Percentiles rank a stretch among this genome's conserved stretches.
phyloP scores from a whole-genome alignment of 2,329 filamentous ascomycete genomes.

The Curvularia sp. region DNA sequence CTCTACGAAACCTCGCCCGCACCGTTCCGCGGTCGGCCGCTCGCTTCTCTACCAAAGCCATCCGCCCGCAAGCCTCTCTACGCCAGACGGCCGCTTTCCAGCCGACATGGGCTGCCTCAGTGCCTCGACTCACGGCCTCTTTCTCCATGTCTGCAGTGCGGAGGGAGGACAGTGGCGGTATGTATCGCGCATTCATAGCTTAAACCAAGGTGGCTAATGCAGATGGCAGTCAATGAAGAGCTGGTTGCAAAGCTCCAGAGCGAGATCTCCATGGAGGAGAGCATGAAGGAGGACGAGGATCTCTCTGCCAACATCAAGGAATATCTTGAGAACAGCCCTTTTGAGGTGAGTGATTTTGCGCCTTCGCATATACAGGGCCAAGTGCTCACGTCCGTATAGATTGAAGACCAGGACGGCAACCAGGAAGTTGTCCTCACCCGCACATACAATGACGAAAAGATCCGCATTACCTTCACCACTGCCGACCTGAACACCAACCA shows the following conservation, averaged over 20 bases:
- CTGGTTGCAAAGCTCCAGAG: conserved; percentile 81
- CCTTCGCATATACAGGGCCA: too few relatives aligned
- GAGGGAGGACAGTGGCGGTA: conserved; percentile 47
- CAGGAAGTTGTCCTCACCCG: conserved; percentile 88
- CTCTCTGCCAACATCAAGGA: conserved; percentile 81
- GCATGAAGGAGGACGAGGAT: conserved; percentile 76
- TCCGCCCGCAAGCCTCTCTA: conserved; percentile 48
- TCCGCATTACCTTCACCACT: conserved; percentile 84
- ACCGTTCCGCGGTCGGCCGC: conserved; percentile 54
- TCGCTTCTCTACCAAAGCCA: conserved; percentile 51
- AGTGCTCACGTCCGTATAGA: conserved; percentile 43
- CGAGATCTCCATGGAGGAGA: conserved; percentile 69
- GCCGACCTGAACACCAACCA: conserved; percentile 71
- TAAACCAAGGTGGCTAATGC: conserved; percentile 21
- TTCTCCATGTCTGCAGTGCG: conserved; percentile 55
- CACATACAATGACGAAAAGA: conserved; percentile 87
- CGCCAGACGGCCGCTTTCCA: conserved; percentile 45
- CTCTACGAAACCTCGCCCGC: conserved; percentile 56
- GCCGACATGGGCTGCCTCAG: conserved; percentile 43
- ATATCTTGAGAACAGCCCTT: conserved; percentile 85
- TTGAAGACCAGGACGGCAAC: conserved; percentile 79
- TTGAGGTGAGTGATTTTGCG: conserved; percentile 64
- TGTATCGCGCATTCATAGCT: background rate
- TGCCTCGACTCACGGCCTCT: conserved; percentile 46
- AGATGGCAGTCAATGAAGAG: conserved; percentile 67